Evolutionary conservation across 306 rosid genomes (phyloP), one percentile per base, ranked within the genome.

Genomic region (Hippophae tibetana): DNA sequence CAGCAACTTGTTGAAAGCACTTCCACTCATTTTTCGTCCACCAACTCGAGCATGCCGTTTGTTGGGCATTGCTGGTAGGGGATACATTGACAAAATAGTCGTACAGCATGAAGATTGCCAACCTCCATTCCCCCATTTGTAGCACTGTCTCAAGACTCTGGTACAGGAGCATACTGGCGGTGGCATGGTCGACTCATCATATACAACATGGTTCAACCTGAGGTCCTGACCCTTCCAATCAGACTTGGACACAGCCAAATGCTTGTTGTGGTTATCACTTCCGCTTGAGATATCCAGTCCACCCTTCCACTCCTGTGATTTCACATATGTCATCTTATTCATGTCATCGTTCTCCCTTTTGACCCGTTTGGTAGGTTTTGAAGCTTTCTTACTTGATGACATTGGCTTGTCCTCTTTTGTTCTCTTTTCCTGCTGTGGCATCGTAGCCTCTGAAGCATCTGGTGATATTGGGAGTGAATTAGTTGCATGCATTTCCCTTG

Each of bases 21-120:
- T 86, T 52, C 99, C 99, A 14, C 99, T 93, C 99, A 93, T 93
- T 72, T 93, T 93, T 3, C 99, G 80, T 49, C 99, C 99, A 5
- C 99, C 97, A 1, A 93, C 81, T 31, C 97, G 79, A 4, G 99
- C 93, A 58, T 93, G 99, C 57, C 94, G 80, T 74, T 93, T 93
- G 83, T 93, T 88, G n/a, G 99, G 99, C 55, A 92, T 89, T 0
- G 95, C 86, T 0, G 99, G 99, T 38, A 92, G 71, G 11, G 99
- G 99, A 75, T 92, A 85, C 86, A 85, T 76, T 23, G 96, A 92
- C 64, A 92, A 64, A 42, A 88, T 80, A 41, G 99, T 92, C 1
- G 99, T 92, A 75, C 99, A 92, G 65, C 96, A 88, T 7, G 99
- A 89, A 62, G 99, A 92, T 47, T 92, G 99, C 99, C 99, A 92